Evolutionary conservation across 768 basidiomycete species (phyloP).

Genomic region (Tubosaeta sp.): DNA sequence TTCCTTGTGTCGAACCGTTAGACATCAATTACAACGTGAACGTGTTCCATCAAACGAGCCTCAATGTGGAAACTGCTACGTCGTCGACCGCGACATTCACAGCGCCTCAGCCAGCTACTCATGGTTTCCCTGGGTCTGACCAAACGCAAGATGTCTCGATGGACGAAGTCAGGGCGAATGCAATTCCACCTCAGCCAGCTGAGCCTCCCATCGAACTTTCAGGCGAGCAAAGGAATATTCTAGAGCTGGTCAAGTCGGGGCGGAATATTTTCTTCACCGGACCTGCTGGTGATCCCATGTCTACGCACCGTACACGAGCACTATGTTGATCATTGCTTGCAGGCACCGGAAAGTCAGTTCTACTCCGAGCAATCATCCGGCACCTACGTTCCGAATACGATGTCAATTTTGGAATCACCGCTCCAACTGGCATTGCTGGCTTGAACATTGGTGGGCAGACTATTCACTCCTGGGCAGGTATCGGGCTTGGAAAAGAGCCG

Average conservation of each 20-base stretch:
- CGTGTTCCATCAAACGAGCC: conserved; percentile 4
- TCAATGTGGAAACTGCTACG: background rate
- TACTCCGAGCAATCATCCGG: conserved; percentile 58
- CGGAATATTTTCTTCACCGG: conserved; percentile 73
- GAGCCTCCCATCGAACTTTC: conserved; percentile 24
- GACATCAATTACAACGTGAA: conserved; percentile 21
- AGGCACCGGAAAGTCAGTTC: conserved; percentile 72
- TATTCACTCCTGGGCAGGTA: conserved; percentile 63
- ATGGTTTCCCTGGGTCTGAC: background rate
- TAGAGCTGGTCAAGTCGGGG: conserved; percentile 46
- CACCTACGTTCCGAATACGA: conserved; percentile 31
- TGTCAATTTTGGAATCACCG: conserved; percentile 52
- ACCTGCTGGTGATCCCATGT: conserved; percentile 50
- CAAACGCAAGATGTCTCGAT: background rate
- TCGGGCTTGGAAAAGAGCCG: conserved; percentile 53
- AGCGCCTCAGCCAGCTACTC: background rate
- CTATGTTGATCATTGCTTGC: background rate
- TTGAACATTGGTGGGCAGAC: conserved; percentile 69
- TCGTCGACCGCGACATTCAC: conserved; percentile 1
- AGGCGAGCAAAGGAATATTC: conserved; percentile 39
- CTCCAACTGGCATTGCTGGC: conserved; percentile 62
- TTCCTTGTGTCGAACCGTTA: background rate
- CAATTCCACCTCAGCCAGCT: background rate
- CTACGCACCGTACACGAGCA: background rate
- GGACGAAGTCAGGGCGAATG: background rate